Conservation (phyloP, 169 alveolate genomes). For the Perkinsus olseni region DNA sequence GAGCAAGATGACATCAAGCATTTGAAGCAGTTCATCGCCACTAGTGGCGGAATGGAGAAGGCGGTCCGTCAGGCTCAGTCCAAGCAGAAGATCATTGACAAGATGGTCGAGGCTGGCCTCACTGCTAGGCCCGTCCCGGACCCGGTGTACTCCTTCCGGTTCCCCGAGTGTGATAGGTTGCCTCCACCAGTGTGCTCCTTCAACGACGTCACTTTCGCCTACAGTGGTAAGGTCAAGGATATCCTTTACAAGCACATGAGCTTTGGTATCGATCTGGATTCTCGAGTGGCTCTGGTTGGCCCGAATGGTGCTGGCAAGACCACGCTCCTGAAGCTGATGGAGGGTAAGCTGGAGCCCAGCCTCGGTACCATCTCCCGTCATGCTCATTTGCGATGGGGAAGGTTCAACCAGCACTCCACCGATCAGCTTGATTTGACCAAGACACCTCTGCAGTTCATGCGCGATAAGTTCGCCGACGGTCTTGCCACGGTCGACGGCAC, state of each 20-base stretch:
- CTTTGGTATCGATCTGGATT: conserved; percentile 54
- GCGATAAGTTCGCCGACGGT: conserved; percentile 50
- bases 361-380: conserved; percentile 79
- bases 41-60: conserved; percentile 51
- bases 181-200: conserved; percentile 75
- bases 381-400: conserved; percentile 80
- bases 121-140: conserved; percentile 77
- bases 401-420: conserved; percentile 88
- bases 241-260: conserved; percentile 39
- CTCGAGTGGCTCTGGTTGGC: conserved; percentile 91
- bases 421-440: conserved; percentile 83
- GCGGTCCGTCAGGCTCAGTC: conserved; percentile 59
- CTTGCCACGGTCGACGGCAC: conserved; percentile 66
- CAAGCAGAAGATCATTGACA: conserved; percentile 75
- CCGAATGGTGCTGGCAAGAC: conserved; percentile 96
- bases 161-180: conserved; percentile 71
- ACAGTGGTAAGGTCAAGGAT: conserved; percentile 41
- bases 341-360: conserved; percentile 64
- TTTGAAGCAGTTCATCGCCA: conserved; percentile 84
- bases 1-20: conserved; percentile 76
- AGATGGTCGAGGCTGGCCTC: conserved; percentile 73
- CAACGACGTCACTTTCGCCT: conserved; percentile 45
- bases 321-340: conserved; percentile 80
- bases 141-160: conserved; percentile 67
- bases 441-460: conserved; percentile 79